phyloP scores from a whole-genome alignment of 164 flowering plant genomes.

The Paratinospora sagittata region DNA sequence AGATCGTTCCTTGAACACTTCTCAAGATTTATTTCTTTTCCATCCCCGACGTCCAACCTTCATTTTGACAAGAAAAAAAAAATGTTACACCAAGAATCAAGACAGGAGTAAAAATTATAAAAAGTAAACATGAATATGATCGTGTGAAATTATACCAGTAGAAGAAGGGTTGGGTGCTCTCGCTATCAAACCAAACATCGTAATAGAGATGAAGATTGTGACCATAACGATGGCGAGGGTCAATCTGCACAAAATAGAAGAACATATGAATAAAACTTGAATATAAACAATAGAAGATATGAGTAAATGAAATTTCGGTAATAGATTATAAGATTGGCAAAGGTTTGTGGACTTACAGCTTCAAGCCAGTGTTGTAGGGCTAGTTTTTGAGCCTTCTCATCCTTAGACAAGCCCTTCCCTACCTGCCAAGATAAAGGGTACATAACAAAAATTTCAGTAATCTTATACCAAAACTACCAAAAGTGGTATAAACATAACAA shows the following conservation, averaged over 20 bases:
- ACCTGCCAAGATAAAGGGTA: slow-evolving; percentile 32
- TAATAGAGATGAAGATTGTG: slow-evolving; percentile 59
- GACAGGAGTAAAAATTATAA: not conserved
- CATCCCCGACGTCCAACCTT: slow-evolving; percentile 80
- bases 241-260: slow-evolving; percentile 34
- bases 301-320: not conserved
- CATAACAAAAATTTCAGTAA: slow-evolving; percentile 10
- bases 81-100: not conserved
- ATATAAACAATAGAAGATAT: not conserved
- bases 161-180: slow-evolving; percentile 58
- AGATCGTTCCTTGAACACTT: slow-evolving; percentile 42
- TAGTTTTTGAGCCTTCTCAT: slow-evolving; percentile 68
- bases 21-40: slow-evolving; percentile 52
- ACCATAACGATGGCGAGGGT: slow-evolving; percentile 71
- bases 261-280: not conserved
- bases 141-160: slow-evolving; percentile 40
- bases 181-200: slow-evolving; percentile 46
- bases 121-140: not conserved
- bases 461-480: not conserved
- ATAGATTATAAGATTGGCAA: not conserved
- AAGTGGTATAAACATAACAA: not conserved
- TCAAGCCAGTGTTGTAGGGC: slow-evolving; percentile 72
- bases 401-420: slow-evolving; percentile 71
- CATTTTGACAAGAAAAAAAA: slow-evolving; percentile 5
- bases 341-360: slow-evolving; percentile 35